Conservation (phyloP, 2,329 filamentous ascomycete genomes). For the Coniochaeta sp. region DNA sequence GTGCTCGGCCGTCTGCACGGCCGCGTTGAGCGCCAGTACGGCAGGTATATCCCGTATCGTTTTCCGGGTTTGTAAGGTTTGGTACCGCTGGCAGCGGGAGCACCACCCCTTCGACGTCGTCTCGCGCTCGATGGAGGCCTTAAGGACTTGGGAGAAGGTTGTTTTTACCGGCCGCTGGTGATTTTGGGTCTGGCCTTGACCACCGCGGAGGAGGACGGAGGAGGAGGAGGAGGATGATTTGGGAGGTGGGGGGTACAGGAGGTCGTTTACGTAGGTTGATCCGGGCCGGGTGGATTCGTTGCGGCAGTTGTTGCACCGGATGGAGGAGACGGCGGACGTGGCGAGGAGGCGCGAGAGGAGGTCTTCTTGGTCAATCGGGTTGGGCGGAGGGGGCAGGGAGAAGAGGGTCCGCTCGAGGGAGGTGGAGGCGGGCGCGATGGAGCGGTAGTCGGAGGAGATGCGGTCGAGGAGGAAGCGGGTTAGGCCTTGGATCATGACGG, state of each 20-base stretch:
- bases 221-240: too few relatives aligned
- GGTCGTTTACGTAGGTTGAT: constrained; percentile 75
- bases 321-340: constrained; percentile 64
- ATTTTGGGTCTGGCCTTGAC: too few relatives aligned
- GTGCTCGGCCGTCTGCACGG: constrained; percentile 64
- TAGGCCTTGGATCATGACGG: constrained; percentile 77
- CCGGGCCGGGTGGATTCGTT: constrained; percentile 79
- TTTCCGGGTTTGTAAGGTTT: constrained; percentile 78
- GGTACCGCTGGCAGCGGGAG: constrained; percentile 81
- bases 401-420: constrained; percentile 60
- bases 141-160: constrained; percentile 87
- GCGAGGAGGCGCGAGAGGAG: constrained; percentile 44
- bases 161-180: constrained; percentile 47
- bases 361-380: constrained; percentile 15
- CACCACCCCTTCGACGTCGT: constrained; percentile 91
- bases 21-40: constrained; percentile 84
- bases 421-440: constrained; percentile 53
- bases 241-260: constrained; percentile 66
- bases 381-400: constrained; percentile 7
- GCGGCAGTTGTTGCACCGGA: constrained; percentile 78
- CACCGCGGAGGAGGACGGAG: too few relatives aligned
- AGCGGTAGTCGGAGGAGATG: constrained; percentile 69
- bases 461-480: constrained; percentile 81
- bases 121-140: constrained; percentile 84
- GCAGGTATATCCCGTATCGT: constrained; percentile 74